Evolutionary conservation across 2,329 filamentous ascomycete genomes (phyloP).

Genomic region (Mycogone perniciosa): DNA sequence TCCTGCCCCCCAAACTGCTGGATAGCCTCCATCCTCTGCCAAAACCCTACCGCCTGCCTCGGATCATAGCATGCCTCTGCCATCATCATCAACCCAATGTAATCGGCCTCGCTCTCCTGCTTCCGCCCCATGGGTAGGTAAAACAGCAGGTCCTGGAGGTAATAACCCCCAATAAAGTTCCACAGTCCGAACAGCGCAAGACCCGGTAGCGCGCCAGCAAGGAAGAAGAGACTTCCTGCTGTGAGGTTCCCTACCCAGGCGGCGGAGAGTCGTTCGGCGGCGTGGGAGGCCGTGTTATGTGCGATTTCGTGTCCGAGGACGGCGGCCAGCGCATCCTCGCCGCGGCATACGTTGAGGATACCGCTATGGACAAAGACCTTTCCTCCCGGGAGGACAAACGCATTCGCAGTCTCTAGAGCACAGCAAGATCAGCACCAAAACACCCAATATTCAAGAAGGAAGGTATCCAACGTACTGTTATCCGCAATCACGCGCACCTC

Average conservation of each 20-base stretch:
- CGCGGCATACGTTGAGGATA: slow-evolving; percentile 59
- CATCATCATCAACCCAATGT: slow-evolving; percentile 79
- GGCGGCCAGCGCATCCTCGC: slow-evolving; percentile 64
- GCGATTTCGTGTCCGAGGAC: slow-evolving; percentile 77
- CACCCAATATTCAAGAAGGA: background rate
- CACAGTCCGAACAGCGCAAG: slow-evolving; percentile 32
- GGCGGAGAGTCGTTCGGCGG: slow-evolving; percentile 55
- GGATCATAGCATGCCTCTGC: slow-evolving; percentile 73
- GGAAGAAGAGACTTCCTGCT: slow-evolving; percentile 42
- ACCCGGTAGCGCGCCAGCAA: slow-evolving; percentile 39
- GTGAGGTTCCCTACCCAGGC: slow-evolving; percentile 47
- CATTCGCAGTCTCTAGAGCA: slow-evolving; percentile 52
- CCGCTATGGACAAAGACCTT: slow-evolving; percentile 77
- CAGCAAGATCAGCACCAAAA: background rate
- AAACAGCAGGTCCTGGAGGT: slow-evolving; percentile 57
- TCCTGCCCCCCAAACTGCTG: slow-evolving; percentile 36
- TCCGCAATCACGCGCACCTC: slow-evolving; percentile 71
- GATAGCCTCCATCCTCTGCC: slow-evolving; percentile 56
- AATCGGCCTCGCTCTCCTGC: slow-evolving; percentile 74
- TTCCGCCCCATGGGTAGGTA: slow-evolving; percentile 60
- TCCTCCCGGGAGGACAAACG: slow-evolving; percentile 71
- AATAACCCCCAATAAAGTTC: slow-evolving; percentile 37
- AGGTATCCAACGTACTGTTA: slow-evolving; percentile 31
- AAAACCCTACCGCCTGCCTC: slow-evolving; percentile 58
- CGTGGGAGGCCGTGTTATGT: slow-evolving; percentile 65